Conservation (phyloP, 768 basidiomycete genomes). For the Hirschioporus abietinus region DNA sequence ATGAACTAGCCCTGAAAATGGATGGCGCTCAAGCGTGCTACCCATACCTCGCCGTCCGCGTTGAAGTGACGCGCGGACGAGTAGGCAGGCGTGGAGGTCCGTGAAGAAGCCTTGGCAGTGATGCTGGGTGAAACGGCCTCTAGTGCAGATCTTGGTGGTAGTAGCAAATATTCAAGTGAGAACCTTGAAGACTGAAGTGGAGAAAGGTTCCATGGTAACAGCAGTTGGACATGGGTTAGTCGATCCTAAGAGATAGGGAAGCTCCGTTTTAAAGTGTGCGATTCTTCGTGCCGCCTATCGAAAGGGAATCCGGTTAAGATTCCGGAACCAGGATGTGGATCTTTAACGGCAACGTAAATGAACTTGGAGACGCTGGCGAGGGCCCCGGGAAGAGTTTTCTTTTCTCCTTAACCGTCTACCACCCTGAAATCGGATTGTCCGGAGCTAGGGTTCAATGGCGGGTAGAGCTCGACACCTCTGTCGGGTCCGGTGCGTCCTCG, state of each 20-base stretch:
- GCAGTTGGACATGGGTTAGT: conserved; percentile 84
- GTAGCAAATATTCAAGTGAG: conserved; percentile 87
- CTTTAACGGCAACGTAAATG: conserved; percentile 67
- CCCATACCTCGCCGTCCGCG: conserved; percentile 79
- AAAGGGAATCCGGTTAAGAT: conserved; percentile 79
- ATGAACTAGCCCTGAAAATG: conserved; percentile 90
- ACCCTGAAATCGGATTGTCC: too few species aligned
- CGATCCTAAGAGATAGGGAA: conserved; percentile 78
- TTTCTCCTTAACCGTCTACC: too few species aligned
- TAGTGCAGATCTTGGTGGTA: conserved; percentile 87
- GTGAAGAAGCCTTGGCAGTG: conserved; percentile 75
- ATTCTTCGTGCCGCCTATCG: conserved; percentile 62
- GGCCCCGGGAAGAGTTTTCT: too few species aligned
- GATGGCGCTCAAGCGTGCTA: conserved; percentile 85
- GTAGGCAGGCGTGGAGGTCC: conserved; percentile 75
- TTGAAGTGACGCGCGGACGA: conserved; percentile 67
- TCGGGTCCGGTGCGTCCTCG: too few species aligned
- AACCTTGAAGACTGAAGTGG: conserved; percentile 86
- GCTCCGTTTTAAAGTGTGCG: conserved; percentile 64
- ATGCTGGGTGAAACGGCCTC: conserved; percentile 71
- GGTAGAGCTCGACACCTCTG: too few species aligned
- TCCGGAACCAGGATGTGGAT: conserved; percentile 73
- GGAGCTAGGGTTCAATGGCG: too few species aligned
- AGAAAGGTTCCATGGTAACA: conserved; percentile 86
- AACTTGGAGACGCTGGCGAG: too few species aligned